Percentiles rank a stretch among this genome's conserved stretches.
These are phyloP conservation scores for Cladophialophora yegresii DNA, from an alignment of 2,329 filamentous ascomycete species.

Conservation along the genomic window DNA sequence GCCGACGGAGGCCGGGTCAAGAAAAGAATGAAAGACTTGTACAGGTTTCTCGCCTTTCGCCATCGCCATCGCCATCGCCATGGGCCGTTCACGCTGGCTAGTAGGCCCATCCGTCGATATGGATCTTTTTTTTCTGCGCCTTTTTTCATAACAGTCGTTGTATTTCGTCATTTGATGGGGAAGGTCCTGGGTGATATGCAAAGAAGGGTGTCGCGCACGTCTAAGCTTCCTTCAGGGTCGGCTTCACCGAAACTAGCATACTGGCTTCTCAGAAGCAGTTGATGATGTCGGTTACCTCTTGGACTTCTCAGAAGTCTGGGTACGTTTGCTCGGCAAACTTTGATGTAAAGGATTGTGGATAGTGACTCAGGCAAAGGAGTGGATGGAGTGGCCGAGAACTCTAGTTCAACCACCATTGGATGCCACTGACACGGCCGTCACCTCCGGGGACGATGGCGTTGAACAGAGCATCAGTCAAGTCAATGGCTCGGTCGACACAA, in stretches of 20 bases:
- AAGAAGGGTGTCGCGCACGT: neutral
- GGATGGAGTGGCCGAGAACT: neutral
- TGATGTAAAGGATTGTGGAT: neutral
- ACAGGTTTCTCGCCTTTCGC: constrained; percentile 1
- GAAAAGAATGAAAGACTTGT: neutral
- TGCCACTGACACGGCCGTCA: constrained; percentile 47
- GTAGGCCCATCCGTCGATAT: neutral
- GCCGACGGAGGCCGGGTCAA: neutral
- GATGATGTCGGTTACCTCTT: neutral
- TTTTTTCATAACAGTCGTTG: constrained; percentile 17
- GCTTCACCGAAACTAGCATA: neutral
- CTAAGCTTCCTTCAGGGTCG: neutral
- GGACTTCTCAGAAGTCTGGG: neutral
- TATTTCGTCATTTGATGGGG: constrained; percentile 5
- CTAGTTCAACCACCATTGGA: constrained; percentile 47
- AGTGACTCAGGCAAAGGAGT: neutral
- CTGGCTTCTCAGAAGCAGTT: constrained; percentile 16
- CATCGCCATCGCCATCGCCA: neutral
- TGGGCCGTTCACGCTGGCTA: constrained; percentile 4
- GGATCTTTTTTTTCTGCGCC: constrained; percentile 5
- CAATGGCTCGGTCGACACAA: constrained; percentile 51
- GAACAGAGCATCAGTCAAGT: constrained; percentile 43
- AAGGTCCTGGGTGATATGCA: neutral
- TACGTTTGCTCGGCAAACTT: constrained; percentile 13
- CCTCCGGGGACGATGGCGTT: constrained; percentile 39